A percentile compares a stretch with the other conserved stretches of the same genome.
Evolutionary conservation across 2,329 filamentous ascomycete species (phyloP).

Genomic region (Fusarium sacchari): DNA sequence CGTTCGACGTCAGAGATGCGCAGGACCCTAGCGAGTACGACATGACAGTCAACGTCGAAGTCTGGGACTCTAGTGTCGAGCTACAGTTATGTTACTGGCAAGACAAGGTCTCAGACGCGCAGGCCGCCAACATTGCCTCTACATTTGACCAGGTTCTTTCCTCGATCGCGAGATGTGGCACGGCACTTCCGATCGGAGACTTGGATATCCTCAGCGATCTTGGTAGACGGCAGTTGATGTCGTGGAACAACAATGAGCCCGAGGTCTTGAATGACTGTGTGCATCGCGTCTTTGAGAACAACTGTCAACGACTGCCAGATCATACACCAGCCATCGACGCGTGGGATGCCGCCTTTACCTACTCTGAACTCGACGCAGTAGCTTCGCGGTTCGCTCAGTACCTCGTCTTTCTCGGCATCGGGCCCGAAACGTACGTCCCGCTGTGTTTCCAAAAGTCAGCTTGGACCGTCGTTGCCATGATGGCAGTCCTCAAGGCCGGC

Average conservation of each 20-base stretch:
- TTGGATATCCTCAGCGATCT: constrained; percentile 28
- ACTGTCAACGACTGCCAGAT: constrained; percentile 43
- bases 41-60: constrained; percentile 36
- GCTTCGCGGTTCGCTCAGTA: constrained; percentile 46
- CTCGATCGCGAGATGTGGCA: neutral
- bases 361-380: constrained; percentile 43
- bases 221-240: constrained; percentile 20
- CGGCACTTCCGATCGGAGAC: constrained; percentile 7
- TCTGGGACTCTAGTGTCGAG: constrained; percentile 32
- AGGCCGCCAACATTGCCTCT: constrained; percentile 32
- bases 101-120: constrained; percentile 31
- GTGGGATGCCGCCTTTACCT: constrained; percentile 56
- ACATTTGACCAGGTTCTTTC: constrained; percentile 31
- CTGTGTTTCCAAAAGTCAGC: constrained; percentile 53
- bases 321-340: constrained; percentile 52
- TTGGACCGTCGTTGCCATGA: constrained; percentile 48
- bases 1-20: constrained; percentile 24
- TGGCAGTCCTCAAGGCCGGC: constrained; percentile 51
- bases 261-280: constrained; percentile 44
- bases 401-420: constrained; percentile 48
- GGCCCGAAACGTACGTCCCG: constrained; percentile 42
- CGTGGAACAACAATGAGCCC: constrained; percentile 42
- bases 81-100: constrained; percentile 40
- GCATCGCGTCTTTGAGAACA: constrained; percentile 54
- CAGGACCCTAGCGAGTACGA: constrained; percentile 37